These are phyloP conservation scores for Suillus lakei DNA, from an alignment of 768 basidiomycete species.

Conservation along the genomic window DNA sequence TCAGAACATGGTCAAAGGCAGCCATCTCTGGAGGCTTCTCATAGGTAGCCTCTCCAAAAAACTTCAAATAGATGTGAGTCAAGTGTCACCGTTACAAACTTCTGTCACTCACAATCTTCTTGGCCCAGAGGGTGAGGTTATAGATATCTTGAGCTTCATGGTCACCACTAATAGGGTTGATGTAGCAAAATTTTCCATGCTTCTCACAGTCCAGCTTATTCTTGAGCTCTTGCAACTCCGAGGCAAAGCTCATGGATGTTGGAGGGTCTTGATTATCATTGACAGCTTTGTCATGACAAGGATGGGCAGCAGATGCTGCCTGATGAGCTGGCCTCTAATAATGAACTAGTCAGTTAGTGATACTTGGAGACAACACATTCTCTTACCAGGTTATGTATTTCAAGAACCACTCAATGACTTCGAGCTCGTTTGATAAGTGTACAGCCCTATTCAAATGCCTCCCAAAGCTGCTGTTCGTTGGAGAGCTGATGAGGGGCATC, in stretches of 20 bases:
- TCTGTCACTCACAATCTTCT: neutral
- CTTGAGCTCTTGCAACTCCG: neutral
- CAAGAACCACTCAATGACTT: neutral
- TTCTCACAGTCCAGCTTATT: neutral
- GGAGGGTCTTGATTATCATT: neutral
- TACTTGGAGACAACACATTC: too few species aligned
- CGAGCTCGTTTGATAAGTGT: neutral
- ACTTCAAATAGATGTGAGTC: neutral
- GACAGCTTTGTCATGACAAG: neutral
- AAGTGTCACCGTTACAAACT: neutral
- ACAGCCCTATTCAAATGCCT: neutral
- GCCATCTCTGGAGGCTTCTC: neutral
- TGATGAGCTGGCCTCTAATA: neutral
- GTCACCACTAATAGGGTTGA: constrained; percentile 1
- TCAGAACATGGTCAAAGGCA: constrained; percentile 6
- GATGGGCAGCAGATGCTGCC: neutral
- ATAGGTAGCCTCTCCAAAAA: neutral
- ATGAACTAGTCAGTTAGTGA: too few species aligned
- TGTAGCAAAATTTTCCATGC: constrained; percentile 1
- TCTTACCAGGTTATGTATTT: neutral
- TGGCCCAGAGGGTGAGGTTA: neutral
- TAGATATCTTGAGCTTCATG: constrained; percentile 4
- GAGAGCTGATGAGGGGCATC: neutral
- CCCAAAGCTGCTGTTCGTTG: neutral
- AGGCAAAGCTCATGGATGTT: neutral